Evolutionary conservation across 2,329 filamentous ascomycete genomes (phyloP).

Genomic region (Fusarium sp.): DNA sequence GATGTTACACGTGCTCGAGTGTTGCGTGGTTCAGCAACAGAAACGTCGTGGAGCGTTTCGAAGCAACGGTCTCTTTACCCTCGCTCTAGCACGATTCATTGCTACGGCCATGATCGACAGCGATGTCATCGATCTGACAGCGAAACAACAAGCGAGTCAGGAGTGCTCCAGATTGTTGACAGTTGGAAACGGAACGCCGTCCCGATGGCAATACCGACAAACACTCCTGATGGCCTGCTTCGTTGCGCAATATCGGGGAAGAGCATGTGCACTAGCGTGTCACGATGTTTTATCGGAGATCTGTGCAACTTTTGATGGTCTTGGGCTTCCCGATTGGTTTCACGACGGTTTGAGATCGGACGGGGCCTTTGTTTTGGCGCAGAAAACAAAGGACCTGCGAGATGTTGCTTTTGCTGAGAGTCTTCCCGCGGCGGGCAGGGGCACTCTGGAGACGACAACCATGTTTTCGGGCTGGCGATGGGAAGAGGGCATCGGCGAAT

Average conservation of each 20-base stretch:
- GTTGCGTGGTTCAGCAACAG: slow-evolving; percentile 35
- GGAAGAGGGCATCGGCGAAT: slow-evolving; percentile 57
- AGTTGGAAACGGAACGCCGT: slow-evolving; percentile 18
- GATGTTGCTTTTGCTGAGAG: slow-evolving; percentile 67
- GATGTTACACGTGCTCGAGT: slow-evolving; percentile 43
- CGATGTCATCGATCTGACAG: slow-evolving; percentile 20
- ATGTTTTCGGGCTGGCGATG: slow-evolving; percentile 54
- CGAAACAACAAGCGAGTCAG: slow-evolving; percentile 29
- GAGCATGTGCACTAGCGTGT: slow-evolving; percentile 53
- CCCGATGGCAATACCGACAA: slow-evolving; percentile 42
- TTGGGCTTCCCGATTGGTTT: slow-evolving; percentile 49
- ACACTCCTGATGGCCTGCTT: slow-evolving; percentile 57
- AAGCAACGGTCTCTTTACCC: slow-evolving; percentile 37
- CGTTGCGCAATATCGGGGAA: slow-evolving; percentile 61
- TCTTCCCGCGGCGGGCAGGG: slow-evolving; percentile 42
- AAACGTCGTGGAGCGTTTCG: slow-evolving; percentile 12
- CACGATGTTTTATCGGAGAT: slow-evolving; percentile 55
- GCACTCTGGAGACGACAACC: slow-evolving; percentile 20
- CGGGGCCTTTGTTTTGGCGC: slow-evolving; percentile 64
- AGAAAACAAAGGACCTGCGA: slow-evolving; percentile 63
- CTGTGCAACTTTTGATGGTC: slow-evolving; percentile 53
- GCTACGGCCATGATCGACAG: slow-evolving; percentile 34
- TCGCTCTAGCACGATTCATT: slow-evolving; percentile 47
- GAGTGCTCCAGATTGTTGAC: slow-evolving; percentile 41
- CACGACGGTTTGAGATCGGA: slow-evolving; percentile 57